Evolutionary conservation across 2,329 filamentous ascomycete species (phyloP).

Genomic region (Cytospora piceae): DNA sequence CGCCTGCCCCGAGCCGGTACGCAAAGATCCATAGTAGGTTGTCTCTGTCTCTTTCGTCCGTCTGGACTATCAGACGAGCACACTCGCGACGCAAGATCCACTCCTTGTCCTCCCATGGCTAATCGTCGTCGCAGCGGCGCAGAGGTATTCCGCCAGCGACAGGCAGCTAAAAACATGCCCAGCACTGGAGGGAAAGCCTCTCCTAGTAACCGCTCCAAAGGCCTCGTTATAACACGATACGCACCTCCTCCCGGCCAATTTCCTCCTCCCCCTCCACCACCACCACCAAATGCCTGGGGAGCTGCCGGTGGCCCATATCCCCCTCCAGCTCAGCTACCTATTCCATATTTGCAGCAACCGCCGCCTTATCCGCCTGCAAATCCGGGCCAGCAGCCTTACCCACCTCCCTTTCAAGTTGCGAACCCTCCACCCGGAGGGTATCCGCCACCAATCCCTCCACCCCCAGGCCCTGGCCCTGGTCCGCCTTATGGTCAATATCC

Average conservation of each 20-base stretch:
- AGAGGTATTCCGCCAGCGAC: slow-evolving; percentile 34
- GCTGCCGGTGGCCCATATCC: slow-evolving; percentile 29
- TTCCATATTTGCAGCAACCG: slow-evolving; percentile 29
- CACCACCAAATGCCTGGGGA: slow-evolving; percentile 32
- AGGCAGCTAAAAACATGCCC: slow-evolving; percentile 29
- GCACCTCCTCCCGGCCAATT: slow-evolving; percentile 38
- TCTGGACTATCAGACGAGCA: neutral
- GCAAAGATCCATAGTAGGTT: slow-evolving; percentile 55
- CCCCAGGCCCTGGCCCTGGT: slow-evolving; percentile 16
- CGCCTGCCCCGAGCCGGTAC: slow-evolving; percentile 56
- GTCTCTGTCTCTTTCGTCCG: slow-evolving; percentile 12
- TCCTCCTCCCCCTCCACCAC: slow-evolving; percentile 29
- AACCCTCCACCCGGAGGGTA: slow-evolving; percentile 24
- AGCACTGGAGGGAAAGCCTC: slow-evolving; percentile 32
- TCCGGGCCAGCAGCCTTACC: slow-evolving; percentile 26
- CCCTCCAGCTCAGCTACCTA: slow-evolving; percentile 33
- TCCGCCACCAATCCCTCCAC: slow-evolving; percentile 24
- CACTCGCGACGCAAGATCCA: neutral
- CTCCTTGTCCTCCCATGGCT: slow-evolving; percentile 22
- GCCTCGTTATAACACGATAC: slow-evolving; percentile 45
- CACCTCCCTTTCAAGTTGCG: slow-evolving; percentile 30
- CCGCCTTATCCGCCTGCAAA: slow-evolving; percentile 28
- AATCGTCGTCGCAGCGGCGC: slow-evolving; percentile 33
- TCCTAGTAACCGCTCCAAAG: slow-evolving; percentile 44
- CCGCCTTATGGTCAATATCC: slow-evolving; percentile 26